Evolutionary conservation across 768 basidiomycete species (phyloP).

Genomic region (Scleroderma citrinum): DNA sequence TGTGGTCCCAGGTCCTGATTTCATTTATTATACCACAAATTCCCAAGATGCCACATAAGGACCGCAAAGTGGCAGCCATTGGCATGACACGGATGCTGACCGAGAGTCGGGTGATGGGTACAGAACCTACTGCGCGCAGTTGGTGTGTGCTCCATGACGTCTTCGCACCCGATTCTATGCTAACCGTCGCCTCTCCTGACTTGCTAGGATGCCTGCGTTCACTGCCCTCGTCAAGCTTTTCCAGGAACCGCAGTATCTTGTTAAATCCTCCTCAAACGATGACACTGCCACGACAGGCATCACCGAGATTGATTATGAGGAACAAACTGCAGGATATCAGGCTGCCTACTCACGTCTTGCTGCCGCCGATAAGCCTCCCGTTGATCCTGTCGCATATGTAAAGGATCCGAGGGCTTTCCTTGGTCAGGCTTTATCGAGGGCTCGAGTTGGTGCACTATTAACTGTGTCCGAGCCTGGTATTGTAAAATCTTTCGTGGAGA

Average conservation of each 20-base stretch:
- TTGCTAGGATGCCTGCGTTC: slow-evolving; percentile 61
- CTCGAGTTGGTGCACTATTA: slow-evolving; percentile 17
- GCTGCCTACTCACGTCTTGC: slow-evolving; percentile 90
- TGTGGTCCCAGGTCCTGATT: slow-evolving; percentile 75
- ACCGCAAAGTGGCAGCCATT: slow-evolving; percentile 79
- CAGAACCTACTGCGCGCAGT: slow-evolving; percentile 50
- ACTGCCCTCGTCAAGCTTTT: slow-evolving; percentile 71
- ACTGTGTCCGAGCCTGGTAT: slow-evolving; percentile 15
- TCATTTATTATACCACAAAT: slow-evolving; percentile 78
- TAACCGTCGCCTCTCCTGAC: not conserved
- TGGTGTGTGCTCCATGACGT: slow-evolving; percentile 46
- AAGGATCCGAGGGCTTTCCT: slow-evolving; percentile 50
- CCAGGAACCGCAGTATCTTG: slow-evolving; percentile 67
- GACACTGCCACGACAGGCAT: slow-evolving; percentile 47
- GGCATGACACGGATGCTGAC: slow-evolving; percentile 78
- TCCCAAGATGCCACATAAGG: slow-evolving; percentile 73
- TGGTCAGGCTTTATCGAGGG: slow-evolving; percentile 33
- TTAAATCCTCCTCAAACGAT: slow-evolving; percentile 32
- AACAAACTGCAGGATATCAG: slow-evolving; percentile 87
- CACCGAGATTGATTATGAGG: slow-evolving; percentile 84
- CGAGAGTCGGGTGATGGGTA: slow-evolving; percentile 63
- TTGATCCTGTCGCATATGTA: slow-evolving; percentile 60
- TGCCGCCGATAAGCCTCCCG: slow-evolving; percentile 56
- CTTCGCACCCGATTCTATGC: not conserved
- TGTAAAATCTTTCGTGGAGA: slow-evolving; percentile 27